A percentile compares a stretch with the other conserved stretches of the same genome.
phyloP scores from a whole-genome alignment of 1,284 basidiomycete species.

The Moesziomyces sp. region DNA sequence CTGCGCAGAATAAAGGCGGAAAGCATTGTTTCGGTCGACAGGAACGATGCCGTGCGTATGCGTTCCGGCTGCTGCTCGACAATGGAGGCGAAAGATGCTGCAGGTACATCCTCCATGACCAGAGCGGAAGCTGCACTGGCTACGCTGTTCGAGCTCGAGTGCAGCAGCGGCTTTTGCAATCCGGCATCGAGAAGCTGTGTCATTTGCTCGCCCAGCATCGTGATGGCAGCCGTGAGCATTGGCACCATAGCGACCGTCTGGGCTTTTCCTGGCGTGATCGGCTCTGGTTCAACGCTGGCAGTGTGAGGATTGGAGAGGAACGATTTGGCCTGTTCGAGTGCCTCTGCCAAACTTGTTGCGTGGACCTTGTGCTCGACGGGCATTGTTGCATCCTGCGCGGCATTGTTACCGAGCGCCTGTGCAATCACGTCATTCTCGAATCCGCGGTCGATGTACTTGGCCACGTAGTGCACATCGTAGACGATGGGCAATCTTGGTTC shows the following conservation, averaged over 20 bases:
- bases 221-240: slow-evolving; percentile 11
- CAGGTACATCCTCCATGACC: slow-evolving; percentile 9
- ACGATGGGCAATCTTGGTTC: slow-evolving; percentile 43
- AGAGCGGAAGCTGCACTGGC: slow-evolving; percentile 1
- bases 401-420: slow-evolving; percentile 2
- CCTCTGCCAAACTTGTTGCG: neutral
- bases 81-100: slow-evolving; percentile 16
- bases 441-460: slow-evolving; percentile 37
- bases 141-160: neutral
- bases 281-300: neutral
- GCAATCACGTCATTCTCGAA: slow-evolving; percentile 27
- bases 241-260: slow-evolving; percentile 14
- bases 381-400: slow-evolving; percentile 6
- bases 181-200: slow-evolving; percentile 14
- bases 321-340: slow-evolving; percentile 10
- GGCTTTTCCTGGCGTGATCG: neutral
- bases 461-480: slow-evolving; percentile 40
- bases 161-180: slow-evolving; percentile 2
- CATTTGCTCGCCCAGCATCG: slow-evolving; percentile 17
- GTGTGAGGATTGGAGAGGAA: slow-evolving; percentile 7
- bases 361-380: neutral
- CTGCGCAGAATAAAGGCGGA: slow-evolving; percentile 12
- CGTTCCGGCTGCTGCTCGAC: neutral
- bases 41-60: slow-evolving; percentile 7
- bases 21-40: slow-evolving; percentile 3